phyloP scores from a whole-genome alignment of 139 green algal genomes.

The Picochlorum sp. region DNA sequence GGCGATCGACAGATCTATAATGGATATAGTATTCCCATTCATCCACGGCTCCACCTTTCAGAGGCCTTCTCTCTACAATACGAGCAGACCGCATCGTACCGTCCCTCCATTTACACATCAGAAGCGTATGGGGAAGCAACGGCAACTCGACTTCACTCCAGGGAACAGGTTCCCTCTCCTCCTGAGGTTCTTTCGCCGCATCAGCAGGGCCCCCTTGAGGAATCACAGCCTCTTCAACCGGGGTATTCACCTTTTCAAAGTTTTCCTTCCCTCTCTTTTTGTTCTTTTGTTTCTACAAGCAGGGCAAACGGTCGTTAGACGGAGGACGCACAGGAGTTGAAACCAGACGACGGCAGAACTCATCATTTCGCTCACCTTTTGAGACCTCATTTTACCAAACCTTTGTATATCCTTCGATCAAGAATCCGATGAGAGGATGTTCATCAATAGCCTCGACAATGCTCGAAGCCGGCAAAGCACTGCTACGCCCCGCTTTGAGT shows the following conservation, averaged over 20 bases:
- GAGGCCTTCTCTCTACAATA: constrained; percentile 72
- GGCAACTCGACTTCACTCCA: constrained; percentile 57
- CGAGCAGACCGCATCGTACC: constrained; percentile 55
- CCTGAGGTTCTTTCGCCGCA: background rate
- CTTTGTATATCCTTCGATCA: no score
- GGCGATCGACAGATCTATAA: constrained; percentile 80
- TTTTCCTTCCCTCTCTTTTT: constrained; percentile 1
- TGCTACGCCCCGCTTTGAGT: no score
- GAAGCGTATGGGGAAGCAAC: constrained; percentile 62
- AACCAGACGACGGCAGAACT: no score
- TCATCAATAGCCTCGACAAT: no score
- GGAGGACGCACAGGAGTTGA: no score
- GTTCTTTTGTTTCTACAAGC: background rate
- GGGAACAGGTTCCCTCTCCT: background rate
- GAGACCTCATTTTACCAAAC: no score
- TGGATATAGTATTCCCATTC: constrained; percentile 96
- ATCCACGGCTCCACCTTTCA: background rate
- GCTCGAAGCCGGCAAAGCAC: no score
- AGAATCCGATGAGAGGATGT: no score
- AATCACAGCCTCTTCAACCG: background rate
- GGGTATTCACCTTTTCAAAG: background rate
- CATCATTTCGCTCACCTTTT: no score
- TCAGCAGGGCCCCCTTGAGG: background rate
- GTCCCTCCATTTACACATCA: constrained; percentile 75
- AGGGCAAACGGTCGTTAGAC: no score